Percentiles rank a stretch among this genome's conserved stretches.
Conservation (phyloP, 805 yeast species). For the Sungouiella thailandica region DNA sequence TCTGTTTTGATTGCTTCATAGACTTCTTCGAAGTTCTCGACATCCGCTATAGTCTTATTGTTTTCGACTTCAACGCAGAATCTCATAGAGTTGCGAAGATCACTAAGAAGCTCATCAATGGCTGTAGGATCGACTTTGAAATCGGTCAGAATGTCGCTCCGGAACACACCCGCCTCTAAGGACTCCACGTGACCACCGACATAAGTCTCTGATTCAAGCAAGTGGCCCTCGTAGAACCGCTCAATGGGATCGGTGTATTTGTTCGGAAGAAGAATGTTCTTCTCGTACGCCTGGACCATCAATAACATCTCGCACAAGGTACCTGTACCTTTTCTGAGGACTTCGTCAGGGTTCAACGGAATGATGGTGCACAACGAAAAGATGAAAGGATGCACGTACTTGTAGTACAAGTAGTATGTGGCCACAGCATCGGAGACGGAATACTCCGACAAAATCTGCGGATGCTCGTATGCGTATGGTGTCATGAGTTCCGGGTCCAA, state of each 20-base stretch:
- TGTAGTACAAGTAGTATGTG: slow-evolving; percentile 90
- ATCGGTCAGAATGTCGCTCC: slow-evolving; percentile 76
- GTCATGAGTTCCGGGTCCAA: slow-evolving; percentile 98
- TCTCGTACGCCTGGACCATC: slow-evolving; percentile 90
- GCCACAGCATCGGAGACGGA: slow-evolving; percentile 99
- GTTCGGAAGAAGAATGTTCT: slow-evolving; percentile 78
- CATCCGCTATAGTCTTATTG: slow-evolving; percentile 65
- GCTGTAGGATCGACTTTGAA: slow-evolving; percentile 80
- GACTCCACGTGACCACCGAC: slow-evolving; percentile 99
- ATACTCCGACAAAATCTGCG: slow-evolving; percentile 89
- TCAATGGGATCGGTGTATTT: slow-evolving; percentile 94
- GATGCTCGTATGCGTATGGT: slow-evolving; percentile 91
- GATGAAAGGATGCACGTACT: slow-evolving; percentile 95
- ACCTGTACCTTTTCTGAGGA: slow-evolving; percentile 94
- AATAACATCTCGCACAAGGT: slow-evolving; percentile 96
- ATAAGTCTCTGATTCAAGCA: slow-evolving; percentile 91
- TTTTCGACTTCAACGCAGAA: slow-evolving; percentile 85
- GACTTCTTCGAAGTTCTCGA: slow-evolving; percentile 75
- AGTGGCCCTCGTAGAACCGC: slow-evolving; percentile 89
- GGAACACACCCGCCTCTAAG: slow-evolving; percentile 93
- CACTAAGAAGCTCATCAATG: slow-evolving; percentile 69
- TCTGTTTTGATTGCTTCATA: slow-evolving; percentile 49
- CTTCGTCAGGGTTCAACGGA: slow-evolving; percentile 96
- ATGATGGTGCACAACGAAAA: slow-evolving; percentile 93
- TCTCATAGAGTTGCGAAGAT: slow-evolving; percentile 69